These are phyloP conservation scores for Solioccasus polychromus DNA, from an alignment of 768 basidiomycete genomes.

Conservation along the genomic window DNA sequence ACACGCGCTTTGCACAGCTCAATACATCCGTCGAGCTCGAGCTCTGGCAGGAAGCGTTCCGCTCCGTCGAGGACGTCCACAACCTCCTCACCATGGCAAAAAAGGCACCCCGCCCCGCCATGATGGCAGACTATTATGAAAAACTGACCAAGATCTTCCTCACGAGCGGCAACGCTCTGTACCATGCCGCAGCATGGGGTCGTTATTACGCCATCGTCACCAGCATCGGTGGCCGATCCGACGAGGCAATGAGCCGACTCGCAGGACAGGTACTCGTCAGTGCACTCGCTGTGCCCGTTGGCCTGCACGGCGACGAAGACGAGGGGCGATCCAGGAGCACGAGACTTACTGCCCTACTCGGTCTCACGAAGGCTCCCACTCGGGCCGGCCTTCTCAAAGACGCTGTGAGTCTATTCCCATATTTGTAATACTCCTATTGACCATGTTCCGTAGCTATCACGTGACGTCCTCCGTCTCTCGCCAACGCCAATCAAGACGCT, in stretches of 20 bases:
- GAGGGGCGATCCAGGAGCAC: constrained; percentile 63
- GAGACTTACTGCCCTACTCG: constrained; percentile 83
- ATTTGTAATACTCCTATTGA: background rate
- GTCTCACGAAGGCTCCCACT: constrained; percentile 80
- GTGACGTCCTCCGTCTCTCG: constrained; percentile 79
- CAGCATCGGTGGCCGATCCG: constrained; percentile 66
- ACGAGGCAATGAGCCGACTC: constrained; percentile 76
- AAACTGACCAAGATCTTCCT: constrained; percentile 96
- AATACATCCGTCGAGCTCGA: constrained; percentile 97
- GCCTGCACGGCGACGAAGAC: constrained; percentile 50
- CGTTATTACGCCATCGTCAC: constrained; percentile 75
- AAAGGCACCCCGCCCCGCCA: constrained; percentile 85
- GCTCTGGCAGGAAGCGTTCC: constrained; percentile 98
- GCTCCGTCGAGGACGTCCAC: constrained; percentile 97
- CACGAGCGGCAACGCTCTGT: constrained; percentile 91
- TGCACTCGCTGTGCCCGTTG: constrained; percentile 91
- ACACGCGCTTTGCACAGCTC: constrained; percentile 95
- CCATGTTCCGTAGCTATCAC: constrained; percentile 58
- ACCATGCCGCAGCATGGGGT: constrained; percentile 96
- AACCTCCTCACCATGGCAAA: constrained; percentile 92
- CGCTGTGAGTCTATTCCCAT: constrained; percentile 54
- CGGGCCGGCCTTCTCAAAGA: constrained; percentile 83
- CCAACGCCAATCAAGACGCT: constrained; percentile 71
- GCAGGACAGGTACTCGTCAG: constrained; percentile 91
- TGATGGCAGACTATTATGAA: constrained; percentile 99